phyloP scores from a whole-genome alignment of 345 rosid genomes.

The Syzygium jambos region DNA sequence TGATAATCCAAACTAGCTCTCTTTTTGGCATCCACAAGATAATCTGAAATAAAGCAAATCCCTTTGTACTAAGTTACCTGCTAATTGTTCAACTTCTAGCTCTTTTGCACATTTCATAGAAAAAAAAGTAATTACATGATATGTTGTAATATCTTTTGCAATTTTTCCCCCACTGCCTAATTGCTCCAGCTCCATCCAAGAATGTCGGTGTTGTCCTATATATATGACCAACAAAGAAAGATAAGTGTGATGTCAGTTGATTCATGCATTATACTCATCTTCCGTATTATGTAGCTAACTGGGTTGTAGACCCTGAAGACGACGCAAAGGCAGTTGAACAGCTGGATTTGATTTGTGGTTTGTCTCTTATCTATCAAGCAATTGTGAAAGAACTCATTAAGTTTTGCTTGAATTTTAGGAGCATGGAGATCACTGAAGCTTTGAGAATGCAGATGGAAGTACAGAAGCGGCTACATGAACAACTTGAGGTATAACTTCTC shows the following conservation, averaged over 20 bases:
- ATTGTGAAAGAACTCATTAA: background rate
- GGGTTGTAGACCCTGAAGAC: background rate
- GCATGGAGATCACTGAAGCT: conserved; percentile 74
- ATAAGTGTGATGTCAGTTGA: background rate
- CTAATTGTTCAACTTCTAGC: background rate
- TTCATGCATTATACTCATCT: background rate
- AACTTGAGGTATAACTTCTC: conserved; percentile 65
- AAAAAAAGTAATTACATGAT: background rate
- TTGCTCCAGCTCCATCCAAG: background rate
- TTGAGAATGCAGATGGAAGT: conserved; percentile 85
- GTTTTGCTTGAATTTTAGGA: conserved; percentile 28
- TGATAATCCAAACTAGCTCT: background rate
- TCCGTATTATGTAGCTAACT: background rate
- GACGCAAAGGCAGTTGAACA: background rate
- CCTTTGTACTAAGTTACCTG: background rate
- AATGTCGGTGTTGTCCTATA: background rate
- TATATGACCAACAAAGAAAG: background rate
- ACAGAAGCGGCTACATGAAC: conserved; percentile 87
- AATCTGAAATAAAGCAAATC: background rate
- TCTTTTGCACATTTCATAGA: background rate
- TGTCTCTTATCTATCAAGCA: background rate
- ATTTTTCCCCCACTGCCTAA: background rate
- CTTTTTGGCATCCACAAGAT: background rate
- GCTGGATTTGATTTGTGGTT: background rate
- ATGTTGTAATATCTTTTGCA: background rate